phyloP scores from a whole-genome alignment of 768 basidiomycete genomes.

The Lactarius hengduanensis region DNA sequence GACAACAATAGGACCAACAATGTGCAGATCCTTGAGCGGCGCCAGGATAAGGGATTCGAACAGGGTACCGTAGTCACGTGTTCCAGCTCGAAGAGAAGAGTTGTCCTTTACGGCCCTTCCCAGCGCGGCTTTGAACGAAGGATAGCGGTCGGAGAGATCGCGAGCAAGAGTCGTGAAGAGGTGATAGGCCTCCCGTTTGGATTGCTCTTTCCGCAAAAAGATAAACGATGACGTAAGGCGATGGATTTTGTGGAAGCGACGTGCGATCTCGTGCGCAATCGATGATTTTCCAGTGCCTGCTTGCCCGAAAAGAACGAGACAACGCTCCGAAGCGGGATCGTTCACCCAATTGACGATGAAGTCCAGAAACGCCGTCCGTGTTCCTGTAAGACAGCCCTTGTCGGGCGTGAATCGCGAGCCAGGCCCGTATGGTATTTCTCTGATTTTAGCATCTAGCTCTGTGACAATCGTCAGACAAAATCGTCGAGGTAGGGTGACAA shows the following conservation, averaged over 20 bases:
- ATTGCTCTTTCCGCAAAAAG: slow-evolving; percentile 5
- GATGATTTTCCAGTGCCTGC: not conserved
- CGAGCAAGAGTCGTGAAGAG: slow-evolving; percentile 1
- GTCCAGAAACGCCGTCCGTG: not conserved
- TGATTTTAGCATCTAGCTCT: not conserved
- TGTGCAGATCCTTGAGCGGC: not conserved
- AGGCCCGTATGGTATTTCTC: not conserved
- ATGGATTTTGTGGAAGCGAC: not conserved
- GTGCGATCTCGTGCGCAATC: not conserved
- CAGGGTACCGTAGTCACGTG: not conserved
- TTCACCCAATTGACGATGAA: not conserved
- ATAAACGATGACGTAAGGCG: not conserved
- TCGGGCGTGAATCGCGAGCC: not conserved
- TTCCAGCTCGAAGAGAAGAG: not conserved
- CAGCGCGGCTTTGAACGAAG: not conserved
- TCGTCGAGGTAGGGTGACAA: not conserved
- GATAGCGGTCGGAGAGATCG: not conserved
- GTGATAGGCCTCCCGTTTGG: not conserved
- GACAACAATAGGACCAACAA: not conserved
- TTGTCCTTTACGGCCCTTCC: not conserved
- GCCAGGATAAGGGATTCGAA: not conserved
- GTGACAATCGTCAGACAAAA: not conserved
- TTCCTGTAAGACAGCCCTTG: not conserved
- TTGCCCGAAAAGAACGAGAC: slow-evolving; percentile 6
- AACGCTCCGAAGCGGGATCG: not conserved